A percentile compares a stretch with the other conserved stretches of the same genome.
Evolutionary conservation across 129 eudicot species (phyloP).

Genomic region (Cynara cardunculus): DNA sequence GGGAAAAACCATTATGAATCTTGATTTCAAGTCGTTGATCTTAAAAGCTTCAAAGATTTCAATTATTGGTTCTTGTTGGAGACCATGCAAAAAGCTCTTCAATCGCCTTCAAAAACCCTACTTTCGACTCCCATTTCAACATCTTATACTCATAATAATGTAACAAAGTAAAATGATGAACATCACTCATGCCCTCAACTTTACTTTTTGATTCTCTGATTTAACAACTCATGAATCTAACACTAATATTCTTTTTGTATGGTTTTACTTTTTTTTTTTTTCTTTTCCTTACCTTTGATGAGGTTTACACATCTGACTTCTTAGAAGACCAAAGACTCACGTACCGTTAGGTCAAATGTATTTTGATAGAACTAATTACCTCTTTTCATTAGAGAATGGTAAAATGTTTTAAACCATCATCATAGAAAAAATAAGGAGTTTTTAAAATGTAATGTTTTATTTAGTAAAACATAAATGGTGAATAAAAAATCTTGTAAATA

Average conservation of each 20-base stretch:
- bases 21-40: conserved; percentile 30
- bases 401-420: too few relatives aligned
- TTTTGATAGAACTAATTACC: too few relatives aligned
- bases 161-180: conserved; percentile 21
- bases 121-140: conserved; percentile 26
- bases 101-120: conserved; percentile 21
- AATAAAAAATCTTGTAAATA: too few relatives aligned
- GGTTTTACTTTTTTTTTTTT: neutral
- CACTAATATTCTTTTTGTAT: conserved; percentile 23
- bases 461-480: too few relatives aligned
- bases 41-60: conserved; percentile 29
- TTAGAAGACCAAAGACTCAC: too few relatives aligned
- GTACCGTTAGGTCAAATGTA: too few relatives aligned
- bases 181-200: conserved; percentile 23
- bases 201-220: conserved; percentile 21
- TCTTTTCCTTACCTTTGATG: too few relatives aligned
- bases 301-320: too few relatives aligned
- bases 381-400: too few relatives aligned
- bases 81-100: conserved; percentile 40
- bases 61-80: conserved; percentile 38
- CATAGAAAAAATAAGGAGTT: too few relatives aligned
- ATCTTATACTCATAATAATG: neutral
- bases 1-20: conserved; percentile 29
- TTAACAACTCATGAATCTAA: conserved; percentile 11
- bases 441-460: too few relatives aligned